Evolutionary conservation across 306 rosid species (phyloP), one percentile per base, ranked within the genome.

Genomic region (Cucurbita pepo): DNA sequence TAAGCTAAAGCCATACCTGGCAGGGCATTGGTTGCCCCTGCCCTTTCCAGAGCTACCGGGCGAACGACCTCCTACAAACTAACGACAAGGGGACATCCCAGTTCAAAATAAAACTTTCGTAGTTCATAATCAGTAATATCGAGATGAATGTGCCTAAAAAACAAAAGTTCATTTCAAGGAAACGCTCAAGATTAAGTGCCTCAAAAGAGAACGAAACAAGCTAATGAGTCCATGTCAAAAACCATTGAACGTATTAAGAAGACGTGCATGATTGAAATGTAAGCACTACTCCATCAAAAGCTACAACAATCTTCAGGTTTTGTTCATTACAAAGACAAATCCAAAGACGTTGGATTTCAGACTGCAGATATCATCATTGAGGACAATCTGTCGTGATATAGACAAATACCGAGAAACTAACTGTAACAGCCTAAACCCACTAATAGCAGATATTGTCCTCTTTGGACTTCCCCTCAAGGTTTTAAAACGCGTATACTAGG

Each of bases 1-100:
- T 8, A 91, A 83, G 82, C 90, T 84, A 75, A 85, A 91, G 19
- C 97, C 97, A 91, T 87, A 91, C 83, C 82, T 91, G 73, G 80
- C 91, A 10, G 88, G 55, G 77, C 76, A 59, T 78, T 77, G 83
- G 75, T 82, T 79, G 81, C 94, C 84, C 85, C 83, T 83, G 62
- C 97, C 97, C 81, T 86, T 91, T 69, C 97, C 96, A 2, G 91
- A 84, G 91, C 84, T 81, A 79, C 79, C 75, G 77, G 91, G 84
- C 18, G 95, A 80, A 40, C 87, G 88, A 45, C 97, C 91, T 77
- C 96, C 93, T 51, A 76, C 87, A 66, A 62, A 89, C 97, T 91
- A 64, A 63, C 78, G 73, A 53, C 62, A 74, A 52, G 15, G 15
- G 69, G 75, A 78, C 63, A 58, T 70, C 63, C 57, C 74, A 51